Conservation (phyloP, 371 early-diverging fungal species). For the Phascolomyces articulosus region DNA sequence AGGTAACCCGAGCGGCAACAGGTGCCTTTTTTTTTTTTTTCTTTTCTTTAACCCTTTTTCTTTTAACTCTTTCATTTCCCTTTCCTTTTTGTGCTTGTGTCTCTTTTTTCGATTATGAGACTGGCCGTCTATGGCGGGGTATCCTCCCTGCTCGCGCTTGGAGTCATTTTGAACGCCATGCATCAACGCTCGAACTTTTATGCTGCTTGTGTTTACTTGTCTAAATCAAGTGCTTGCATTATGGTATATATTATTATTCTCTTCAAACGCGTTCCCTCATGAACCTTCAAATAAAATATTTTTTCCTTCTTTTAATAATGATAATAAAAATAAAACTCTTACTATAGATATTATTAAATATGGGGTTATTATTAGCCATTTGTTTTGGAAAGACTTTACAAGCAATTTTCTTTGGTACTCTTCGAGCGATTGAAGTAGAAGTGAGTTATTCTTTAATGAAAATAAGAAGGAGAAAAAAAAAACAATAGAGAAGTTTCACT, state of each 20-base stretch:
- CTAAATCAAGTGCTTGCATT: slow-evolving; percentile 84
- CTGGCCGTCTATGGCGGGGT: slow-evolving; percentile 78
- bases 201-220: slow-evolving; percentile 85
- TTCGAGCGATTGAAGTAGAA: slow-evolving; percentile 92
- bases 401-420: slow-evolving; percentile 86
- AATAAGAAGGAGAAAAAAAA: background rate
- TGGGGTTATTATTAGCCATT: slow-evolving; percentile 78
- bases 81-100: background rate
- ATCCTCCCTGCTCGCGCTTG: slow-evolving; percentile 70
- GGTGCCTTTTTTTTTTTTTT: too few species aligned
- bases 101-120: slow-evolving; percentile 45
- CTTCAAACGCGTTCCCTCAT: background rate
- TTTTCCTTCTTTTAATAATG: too few species aligned
- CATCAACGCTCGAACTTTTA: slow-evolving; percentile 84
- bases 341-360: slow-evolving; percentile 77
- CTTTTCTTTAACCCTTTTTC: too few species aligned
- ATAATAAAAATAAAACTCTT: too few species aligned
- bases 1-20: too few species aligned
- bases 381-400: slow-evolving; percentile 77
- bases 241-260: slow-evolving; percentile 56
- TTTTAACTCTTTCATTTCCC: too few species aligned
- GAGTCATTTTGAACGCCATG: slow-evolving; percentile 75
- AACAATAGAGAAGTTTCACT: too few species aligned
- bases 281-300: too few species aligned
- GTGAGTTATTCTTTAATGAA: slow-evolving; percentile 30